Conservation (phyloP, 495 filamentous ascomycete species). For the Xylaria cubensis region DNA sequence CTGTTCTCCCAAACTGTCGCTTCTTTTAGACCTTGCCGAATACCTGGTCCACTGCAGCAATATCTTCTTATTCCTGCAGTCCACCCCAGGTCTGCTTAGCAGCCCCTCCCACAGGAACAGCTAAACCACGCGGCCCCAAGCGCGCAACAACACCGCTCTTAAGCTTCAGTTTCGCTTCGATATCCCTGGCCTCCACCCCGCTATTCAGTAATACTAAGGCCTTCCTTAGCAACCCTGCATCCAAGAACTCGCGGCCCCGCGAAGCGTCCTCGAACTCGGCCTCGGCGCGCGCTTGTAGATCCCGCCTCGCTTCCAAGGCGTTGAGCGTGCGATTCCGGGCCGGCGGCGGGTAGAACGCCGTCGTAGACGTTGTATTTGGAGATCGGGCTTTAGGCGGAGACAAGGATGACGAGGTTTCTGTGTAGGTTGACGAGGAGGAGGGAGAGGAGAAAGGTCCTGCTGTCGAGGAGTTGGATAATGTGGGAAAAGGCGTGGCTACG, state of each 20-base stretch:
- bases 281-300: slow-evolving; percentile 45
- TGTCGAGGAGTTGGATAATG: slow-evolving; percentile 53
- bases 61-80: slow-evolving; percentile 1
- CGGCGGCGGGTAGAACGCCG: slow-evolving; percentile 37
- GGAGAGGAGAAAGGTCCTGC: slow-evolving; percentile 33
- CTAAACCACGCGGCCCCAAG: slow-evolving; percentile 44
- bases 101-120: slow-evolving; percentile 24
- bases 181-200: slow-evolving; percentile 38
- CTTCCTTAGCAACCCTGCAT: slow-evolving; percentile 46
- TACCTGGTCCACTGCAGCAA: neutral
- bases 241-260: slow-evolving; percentile 48
- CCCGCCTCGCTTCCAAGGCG: slow-evolving; percentile 48
- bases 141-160: slow-evolving; percentile 48
- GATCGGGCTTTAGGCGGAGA: slow-evolving; percentile 6
- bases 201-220: slow-evolving; percentile 43
- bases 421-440: slow-evolving; percentile 28
- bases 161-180: slow-evolving; percentile 47
- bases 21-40: neutral
- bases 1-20: neutral
- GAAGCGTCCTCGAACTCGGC: slow-evolving; percentile 46
- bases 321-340: slow-evolving; percentile 48
- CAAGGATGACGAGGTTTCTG: slow-evolving; percentile 16
- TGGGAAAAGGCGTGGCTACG: slow-evolving; percentile 55
- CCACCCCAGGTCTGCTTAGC: slow-evolving; percentile 11
- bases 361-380: slow-evolving; percentile 19